Conservation (phyloP, 257 asterid species). For the Vinca minor region DNA sequence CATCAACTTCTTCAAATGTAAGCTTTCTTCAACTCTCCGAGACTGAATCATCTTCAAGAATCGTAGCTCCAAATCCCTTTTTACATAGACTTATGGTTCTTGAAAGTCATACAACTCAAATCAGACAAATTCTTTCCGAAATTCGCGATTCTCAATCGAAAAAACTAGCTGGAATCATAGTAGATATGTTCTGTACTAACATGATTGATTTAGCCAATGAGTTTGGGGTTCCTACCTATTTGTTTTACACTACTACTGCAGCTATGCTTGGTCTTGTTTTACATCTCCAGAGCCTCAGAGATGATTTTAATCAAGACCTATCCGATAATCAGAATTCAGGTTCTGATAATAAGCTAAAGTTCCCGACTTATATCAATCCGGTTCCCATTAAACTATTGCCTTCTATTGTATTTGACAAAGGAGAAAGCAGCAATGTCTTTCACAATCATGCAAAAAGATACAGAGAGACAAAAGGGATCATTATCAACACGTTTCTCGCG, state of each 20-base stretch:
- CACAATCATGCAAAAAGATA: conserved; percentile 7
- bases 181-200: background rate
- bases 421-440: conserved; percentile 2
- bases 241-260: conserved; percentile 9
- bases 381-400: conserved; percentile 12
- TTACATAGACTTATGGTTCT: background rate
- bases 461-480: conserved; percentile 25
- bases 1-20: conserved; percentile 4
- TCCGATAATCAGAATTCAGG: conserved; percentile 2
- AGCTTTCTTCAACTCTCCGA: conserved; percentile 6
- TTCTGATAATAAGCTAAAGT: background rate
- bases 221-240: conserved; percentile 15
- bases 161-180: conserved; percentile 1
- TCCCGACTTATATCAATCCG: conserved; percentile 3
- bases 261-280: conserved; percentile 8
- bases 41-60: background rate
- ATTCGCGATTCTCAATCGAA: background rate
- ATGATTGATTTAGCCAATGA: conserved; percentile 21
- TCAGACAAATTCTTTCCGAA: conserved; percentile 1
- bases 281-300: conserved; percentile 17
- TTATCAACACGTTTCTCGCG: conserved; percentile 36
- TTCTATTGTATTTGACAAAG: conserved; percentile 9
- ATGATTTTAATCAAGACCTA: conserved; percentile 7
- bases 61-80: background rate
- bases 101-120: background rate